phyloP scores from a whole-genome alignment of 768 basidiomycete species.

The Tephrocybe sp. region DNA sequence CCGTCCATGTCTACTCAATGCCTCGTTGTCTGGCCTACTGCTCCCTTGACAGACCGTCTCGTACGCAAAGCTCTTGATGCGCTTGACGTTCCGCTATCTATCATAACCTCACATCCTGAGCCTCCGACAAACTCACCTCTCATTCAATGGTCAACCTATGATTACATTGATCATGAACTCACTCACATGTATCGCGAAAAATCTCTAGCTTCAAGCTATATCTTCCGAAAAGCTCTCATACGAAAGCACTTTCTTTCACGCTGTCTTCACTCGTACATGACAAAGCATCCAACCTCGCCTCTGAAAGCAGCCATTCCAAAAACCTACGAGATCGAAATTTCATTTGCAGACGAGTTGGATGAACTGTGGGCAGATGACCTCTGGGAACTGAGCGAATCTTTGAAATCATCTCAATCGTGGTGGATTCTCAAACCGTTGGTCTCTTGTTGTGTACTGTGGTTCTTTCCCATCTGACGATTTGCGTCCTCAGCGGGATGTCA shows the following conservation, averaged over 20 bases:
- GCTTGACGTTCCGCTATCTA: slow-evolving; percentile 19
- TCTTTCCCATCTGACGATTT: background rate
- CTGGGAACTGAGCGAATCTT: slow-evolving; percentile 72
- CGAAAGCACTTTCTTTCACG: slow-evolving; percentile 90
- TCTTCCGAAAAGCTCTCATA: slow-evolving; percentile 89
- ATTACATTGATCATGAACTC: slow-evolving; percentile 75
- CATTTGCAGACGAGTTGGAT: slow-evolving; percentile 91
- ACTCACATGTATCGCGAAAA: slow-evolving; percentile 47
- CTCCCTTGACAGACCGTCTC: slow-evolving; percentile 44
- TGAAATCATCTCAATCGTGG: slow-evolving; percentile 61
- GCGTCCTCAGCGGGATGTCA: slow-evolving; percentile 70
- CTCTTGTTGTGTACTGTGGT: slow-evolving; percentile 1
- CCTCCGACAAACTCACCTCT: slow-evolving; percentile 23
- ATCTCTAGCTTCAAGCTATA: slow-evolving; percentile 78
- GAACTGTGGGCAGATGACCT: slow-evolving; percentile 93
- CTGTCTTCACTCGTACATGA: slow-evolving; percentile 66
- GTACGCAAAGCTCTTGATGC: slow-evolving; percentile 37
- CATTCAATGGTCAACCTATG: slow-evolving; percentile 88
- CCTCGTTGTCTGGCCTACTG: slow-evolving; percentile 46
- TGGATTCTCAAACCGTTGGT: slow-evolving; percentile 90
- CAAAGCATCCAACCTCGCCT: slow-evolving; percentile 61
- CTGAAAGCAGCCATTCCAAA: slow-evolving; percentile 58
- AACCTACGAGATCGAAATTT: slow-evolving; percentile 84
- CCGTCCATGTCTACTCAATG: slow-evolving; percentile 3
- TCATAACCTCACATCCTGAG: slow-evolving; percentile 18